Conservation (phyloP, 139 green algal genomes). For the Bryopsis sp. region DNA sequence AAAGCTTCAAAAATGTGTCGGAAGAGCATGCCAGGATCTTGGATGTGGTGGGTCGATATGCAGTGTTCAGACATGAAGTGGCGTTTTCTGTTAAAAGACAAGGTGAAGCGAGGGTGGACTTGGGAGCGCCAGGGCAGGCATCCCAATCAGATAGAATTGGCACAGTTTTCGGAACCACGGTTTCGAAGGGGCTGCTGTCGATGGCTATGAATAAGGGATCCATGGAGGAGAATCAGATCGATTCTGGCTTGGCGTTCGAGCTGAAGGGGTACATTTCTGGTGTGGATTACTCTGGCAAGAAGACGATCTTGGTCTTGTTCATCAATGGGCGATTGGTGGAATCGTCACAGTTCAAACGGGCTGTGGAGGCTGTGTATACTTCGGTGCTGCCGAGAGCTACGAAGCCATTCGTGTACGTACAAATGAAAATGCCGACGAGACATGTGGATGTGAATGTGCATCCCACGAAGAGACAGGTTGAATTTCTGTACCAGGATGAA, state of each 20-base stretch:
- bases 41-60: constrained; percentile 75
- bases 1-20: constrained; percentile 43
- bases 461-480: constrained; percentile 91
- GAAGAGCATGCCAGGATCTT: constrained; percentile 85
- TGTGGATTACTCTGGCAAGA: constrained; percentile 43
- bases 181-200: constrained; percentile 58
- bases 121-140: neutral
- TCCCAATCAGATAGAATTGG: constrained; percentile 59
- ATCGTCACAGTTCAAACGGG: constrained; percentile 62
- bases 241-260: constrained; percentile 20
- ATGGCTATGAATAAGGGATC: constrained; percentile 25
- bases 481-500: constrained; percentile 67
- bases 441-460: constrained; percentile 96
- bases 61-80: constrained; percentile 49
- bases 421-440: constrained; percentile 60
- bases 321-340: constrained; percentile 91
- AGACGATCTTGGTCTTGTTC: constrained; percentile 78
- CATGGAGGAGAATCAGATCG: neutral
- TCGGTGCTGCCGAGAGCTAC: constrained; percentile 56
- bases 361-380: constrained; percentile 67
- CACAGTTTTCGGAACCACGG: constrained; percentile 63
- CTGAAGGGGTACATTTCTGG: constrained; percentile 59
- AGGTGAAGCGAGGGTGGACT: neutral
- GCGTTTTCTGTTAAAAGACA: constrained; percentile 48
- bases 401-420: constrained; percentile 84